Evolutionary conservation across 306 rosid genomes (phyloP).

Genomic region (Canavalia ensiformis): DNA sequence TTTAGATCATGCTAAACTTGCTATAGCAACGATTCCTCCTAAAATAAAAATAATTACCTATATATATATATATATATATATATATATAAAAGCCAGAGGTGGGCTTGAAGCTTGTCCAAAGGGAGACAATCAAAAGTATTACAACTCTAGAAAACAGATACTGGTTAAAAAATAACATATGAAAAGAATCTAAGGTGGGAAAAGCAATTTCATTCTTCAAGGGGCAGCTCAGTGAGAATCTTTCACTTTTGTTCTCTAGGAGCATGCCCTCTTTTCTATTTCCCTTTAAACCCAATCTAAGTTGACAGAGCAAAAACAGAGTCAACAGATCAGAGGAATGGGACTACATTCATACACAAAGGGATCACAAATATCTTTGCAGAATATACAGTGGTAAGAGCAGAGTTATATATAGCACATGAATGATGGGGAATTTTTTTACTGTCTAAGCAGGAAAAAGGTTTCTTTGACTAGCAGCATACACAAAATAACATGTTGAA

Average conservation of each 20-base stretch:
- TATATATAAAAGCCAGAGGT: not conserved
- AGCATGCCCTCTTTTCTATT: not conserved
- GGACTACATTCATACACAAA: not conserved
- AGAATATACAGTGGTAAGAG: not conserved
- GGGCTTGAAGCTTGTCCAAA: not conserved
- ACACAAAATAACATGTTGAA: conserved; percentile 28
- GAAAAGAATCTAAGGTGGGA: not conserved
- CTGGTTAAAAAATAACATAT: conserved; percentile 23
- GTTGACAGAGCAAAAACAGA: not conserved
- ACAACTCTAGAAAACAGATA: too few species aligned
- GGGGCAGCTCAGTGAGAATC: conserved; percentile 3
- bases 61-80: not conserved
- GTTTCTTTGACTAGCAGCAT: conserved; percentile 19
- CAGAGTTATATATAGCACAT: not conserved
- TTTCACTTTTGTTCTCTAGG: conserved; percentile 7
- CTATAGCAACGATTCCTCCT: not conserved
- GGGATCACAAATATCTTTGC: not conserved
- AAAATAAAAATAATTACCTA: conserved; percentile 12
- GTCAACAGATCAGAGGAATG: conserved; percentile 1
- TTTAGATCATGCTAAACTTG: conserved; percentile 5
- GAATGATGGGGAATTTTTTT: too few species aligned
- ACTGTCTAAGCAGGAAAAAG: not conserved
- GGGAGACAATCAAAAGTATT: conserved; percentile 9
- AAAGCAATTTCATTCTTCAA: conserved; percentile 11
- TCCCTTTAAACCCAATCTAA: conserved; percentile 4